Percentiles rank a stretch among this genome's conserved stretches.
phyloP scores from a whole-genome alignment of 2,329 filamentous ascomycete species.

The Helicocarpus griseus region DNA sequence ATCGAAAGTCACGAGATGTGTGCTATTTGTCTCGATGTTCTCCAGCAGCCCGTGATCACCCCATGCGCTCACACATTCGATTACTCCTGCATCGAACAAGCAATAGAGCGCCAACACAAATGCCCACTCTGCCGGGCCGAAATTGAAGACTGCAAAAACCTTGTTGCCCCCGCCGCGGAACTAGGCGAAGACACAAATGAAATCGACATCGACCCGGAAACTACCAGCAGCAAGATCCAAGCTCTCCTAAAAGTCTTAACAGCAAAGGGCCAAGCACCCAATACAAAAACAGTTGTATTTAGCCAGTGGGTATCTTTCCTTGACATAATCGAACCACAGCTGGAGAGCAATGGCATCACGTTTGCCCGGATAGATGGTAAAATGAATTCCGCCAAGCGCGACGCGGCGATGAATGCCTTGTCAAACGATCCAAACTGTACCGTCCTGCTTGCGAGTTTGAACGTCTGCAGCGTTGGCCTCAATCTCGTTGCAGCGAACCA shows the following conservation, averaged over 20 bases:
- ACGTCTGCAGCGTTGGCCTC: slow-evolving; percentile 74
- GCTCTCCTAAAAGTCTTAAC: slow-evolving; percentile 65
- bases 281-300: slow-evolving; percentile 72
- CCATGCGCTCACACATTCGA: slow-evolving; percentile 78
- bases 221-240: slow-evolving; percentile 73
- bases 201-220: slow-evolving; percentile 49
- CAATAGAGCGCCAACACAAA: slow-evolving; percentile 64
- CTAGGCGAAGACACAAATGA: slow-evolving; percentile 39
- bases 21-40: slow-evolving; percentile 65
- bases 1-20: slow-evolving; percentile 79
- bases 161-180: slow-evolving; percentile 58
- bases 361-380: slow-evolving; percentile 70
- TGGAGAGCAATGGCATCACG: slow-evolving; percentile 50
- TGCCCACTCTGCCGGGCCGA: slow-evolving; percentile 76
- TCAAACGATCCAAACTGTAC: slow-evolving; percentile 57
- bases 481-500: slow-evolving; percentile 82
- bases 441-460: slow-evolving; percentile 71
- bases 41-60: slow-evolving; percentile 69
- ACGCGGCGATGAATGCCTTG: slow-evolving; percentile 58
- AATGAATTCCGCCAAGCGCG: slow-evolving; percentile 62
- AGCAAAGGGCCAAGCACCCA: slow-evolving; percentile 53
- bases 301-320: slow-evolving; percentile 73
- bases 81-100: slow-evolving; percentile 59
- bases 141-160: slow-evolving; percentile 49
- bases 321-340: slow-evolving; percentile 62